These are phyloP conservation scores for Cupressus sempervirens DNA, from an alignment of 75 land plant genomes.

Conservation along the genomic window DNA sequence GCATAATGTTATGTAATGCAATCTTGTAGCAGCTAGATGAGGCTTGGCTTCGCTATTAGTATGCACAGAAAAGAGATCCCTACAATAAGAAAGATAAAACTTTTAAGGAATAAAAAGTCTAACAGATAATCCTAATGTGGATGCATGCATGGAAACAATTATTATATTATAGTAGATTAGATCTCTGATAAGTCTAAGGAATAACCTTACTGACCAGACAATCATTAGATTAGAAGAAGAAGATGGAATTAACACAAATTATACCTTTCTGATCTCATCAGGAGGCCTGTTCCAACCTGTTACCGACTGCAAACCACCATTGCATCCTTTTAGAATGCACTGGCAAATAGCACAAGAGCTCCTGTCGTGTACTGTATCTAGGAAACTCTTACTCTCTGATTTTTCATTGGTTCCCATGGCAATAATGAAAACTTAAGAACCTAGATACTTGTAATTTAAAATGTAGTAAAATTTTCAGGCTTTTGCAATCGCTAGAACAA, in stretches of 20 bases:
- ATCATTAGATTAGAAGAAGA: neutral
- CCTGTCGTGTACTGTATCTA: neutral
- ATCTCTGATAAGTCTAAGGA: no score
- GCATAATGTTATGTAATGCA: neutral
- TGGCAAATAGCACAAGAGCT: neutral
- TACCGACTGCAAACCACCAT: neutral
- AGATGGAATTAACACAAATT: neutral
- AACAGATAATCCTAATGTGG: no score
- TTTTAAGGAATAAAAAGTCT: neutral
- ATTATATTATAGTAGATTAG: no score
- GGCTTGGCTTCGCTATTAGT: no score
- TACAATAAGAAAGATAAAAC: no score
- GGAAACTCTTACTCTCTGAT: neutral
- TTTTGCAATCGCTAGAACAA: neutral
- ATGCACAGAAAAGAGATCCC: neutral
- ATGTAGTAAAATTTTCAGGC: no score
- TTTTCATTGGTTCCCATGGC: neutral
- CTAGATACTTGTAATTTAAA: no score
- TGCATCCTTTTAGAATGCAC: neutral
- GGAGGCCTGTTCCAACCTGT: neutral
- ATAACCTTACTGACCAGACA: no score
- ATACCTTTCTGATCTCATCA: neutral
- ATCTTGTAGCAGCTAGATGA: no score
- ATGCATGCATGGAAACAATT: no score
- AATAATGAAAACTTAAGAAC: no score